These are phyloP conservation scores for Discostella pseudostelligera DNA, from an alignment of 108 stramenopile species.

Conservation along the genomic window DNA sequence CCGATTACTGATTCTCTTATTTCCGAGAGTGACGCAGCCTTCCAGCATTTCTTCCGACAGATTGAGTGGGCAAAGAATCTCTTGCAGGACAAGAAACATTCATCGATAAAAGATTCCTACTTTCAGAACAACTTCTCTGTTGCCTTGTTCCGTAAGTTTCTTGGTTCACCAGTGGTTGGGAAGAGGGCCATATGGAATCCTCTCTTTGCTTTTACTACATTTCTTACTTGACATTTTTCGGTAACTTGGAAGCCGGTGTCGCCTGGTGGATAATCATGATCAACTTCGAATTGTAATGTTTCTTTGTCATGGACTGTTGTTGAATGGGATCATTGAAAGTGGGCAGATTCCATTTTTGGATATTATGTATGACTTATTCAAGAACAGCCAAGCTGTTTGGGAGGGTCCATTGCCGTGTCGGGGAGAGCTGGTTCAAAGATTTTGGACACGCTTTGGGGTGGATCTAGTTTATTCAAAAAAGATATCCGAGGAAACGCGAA, in stretches of 20 bases:
- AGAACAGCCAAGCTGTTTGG: constrained; percentile 48
- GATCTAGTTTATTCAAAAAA: constrained; percentile 14
- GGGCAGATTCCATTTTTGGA: constrained; percentile 39
- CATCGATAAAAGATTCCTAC: background rate
- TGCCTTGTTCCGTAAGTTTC: constrained; percentile 27
- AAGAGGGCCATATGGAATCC: constrained; percentile 54
- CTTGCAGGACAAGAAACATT: background rate
- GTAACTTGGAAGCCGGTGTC: constrained; percentile 46
- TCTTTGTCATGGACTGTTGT: constrained; percentile 50
- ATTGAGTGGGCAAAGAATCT: constrained; percentile 9
- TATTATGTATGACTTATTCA: constrained; percentile 39
- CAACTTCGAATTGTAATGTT: constrained; percentile 52
- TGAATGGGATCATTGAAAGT: constrained; percentile 22
- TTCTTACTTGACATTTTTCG: constrained; percentile 34
- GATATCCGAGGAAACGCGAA: constrained; percentile 30
- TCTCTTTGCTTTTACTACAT: constrained; percentile 45
- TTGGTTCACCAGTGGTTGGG: constrained; percentile 18
- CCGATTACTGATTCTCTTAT: constrained; percentile 9
- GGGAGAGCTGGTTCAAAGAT: constrained; percentile 46
- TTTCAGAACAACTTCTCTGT: constrained; percentile 21
- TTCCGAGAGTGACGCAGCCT: constrained; percentile 17
- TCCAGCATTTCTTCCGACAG: constrained; percentile 34
- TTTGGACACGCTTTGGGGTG: constrained; percentile 47
- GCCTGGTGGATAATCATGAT: constrained; percentile 42
- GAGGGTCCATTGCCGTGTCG: constrained; percentile 34